phyloP scores from a whole-genome alignment of 495 filamentous ascomycete genomes.

The Alectoria sarmentosa region DNA sequence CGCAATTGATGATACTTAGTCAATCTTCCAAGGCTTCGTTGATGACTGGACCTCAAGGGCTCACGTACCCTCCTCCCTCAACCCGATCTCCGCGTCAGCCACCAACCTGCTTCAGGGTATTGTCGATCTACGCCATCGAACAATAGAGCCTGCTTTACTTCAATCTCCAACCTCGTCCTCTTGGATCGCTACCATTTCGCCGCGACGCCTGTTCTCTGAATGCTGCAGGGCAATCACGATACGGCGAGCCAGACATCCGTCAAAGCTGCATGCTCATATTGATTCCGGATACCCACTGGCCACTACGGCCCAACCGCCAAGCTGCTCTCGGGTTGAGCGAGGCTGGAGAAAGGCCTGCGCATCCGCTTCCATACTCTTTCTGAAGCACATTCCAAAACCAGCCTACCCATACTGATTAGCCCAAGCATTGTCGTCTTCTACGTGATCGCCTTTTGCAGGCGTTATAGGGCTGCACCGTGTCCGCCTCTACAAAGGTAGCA shows the following conservation, averaged over 20 bases:
- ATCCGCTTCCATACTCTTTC: neutral
- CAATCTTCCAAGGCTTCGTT: neutral
- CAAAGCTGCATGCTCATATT: slow-evolving; percentile 7
- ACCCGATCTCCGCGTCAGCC: slow-evolving; percentile 1
- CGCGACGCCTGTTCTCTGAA: neutral
- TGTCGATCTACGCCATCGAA: slow-evolving; percentile 2
- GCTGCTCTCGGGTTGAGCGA: neutral
- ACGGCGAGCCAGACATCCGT: neutral
- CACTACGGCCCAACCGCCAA: neutral
- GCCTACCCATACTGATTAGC: neutral
- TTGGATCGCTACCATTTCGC: neutral
- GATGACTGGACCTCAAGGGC: neutral
- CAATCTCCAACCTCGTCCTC: neutral
- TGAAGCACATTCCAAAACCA: neutral
- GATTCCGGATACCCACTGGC: neutral
- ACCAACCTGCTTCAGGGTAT: slow-evolving; percentile 6
- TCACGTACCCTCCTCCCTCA: neutral
- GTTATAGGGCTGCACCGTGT: neutral
- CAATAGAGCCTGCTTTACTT: slow-evolving; percentile 10
- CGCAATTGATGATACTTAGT: neutral
- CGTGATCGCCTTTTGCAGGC: slow-evolving; percentile 1
- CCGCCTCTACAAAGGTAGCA: neutral
- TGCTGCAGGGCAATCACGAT: neutral
- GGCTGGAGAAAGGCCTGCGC: neutral
- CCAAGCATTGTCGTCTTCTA: neutral